Conservation (phyloP, 495 filamentous ascomycete species). For the Letharia columbiana region DNA sequence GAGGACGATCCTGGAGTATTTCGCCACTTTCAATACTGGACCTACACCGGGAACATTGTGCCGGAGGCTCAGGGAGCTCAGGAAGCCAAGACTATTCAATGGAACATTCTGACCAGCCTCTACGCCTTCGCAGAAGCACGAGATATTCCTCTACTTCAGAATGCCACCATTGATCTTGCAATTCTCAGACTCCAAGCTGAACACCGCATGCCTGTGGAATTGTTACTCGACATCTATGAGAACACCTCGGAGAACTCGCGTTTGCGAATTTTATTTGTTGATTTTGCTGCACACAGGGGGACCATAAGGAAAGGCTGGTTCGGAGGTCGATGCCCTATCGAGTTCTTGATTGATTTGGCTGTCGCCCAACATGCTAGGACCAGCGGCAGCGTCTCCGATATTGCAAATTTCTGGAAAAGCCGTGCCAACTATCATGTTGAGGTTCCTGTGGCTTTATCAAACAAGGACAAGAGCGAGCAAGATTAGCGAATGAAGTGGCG, state of each 20-base stretch:
- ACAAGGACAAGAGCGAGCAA: not conserved
- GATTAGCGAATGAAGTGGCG: not conserved
- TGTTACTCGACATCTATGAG: not conserved
- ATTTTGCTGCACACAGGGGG: not conserved
- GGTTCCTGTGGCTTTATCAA: not conserved
- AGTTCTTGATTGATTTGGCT: no score
- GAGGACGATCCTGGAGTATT: slow-evolving; percentile 16
- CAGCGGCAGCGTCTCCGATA: no score
- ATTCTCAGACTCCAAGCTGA: no score
- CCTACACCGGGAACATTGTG: slow-evolving; percentile 3
- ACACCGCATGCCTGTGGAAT: not conserved
- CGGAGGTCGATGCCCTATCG: no score
- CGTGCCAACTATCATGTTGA: not conserved
- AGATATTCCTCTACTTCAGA: not conserved
- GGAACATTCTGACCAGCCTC: not conserved
- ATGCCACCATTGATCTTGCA: not conserved
- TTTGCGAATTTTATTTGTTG: not conserved
- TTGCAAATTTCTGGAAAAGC: not conserved
- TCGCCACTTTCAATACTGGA: slow-evolving; percentile 16
- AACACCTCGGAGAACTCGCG: not conserved
- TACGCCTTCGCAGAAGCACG: slow-evolving; percentile 1
- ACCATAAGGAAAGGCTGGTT: no score
- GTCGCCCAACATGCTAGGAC: no score
- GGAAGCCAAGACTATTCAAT: not conserved
- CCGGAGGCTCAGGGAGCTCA: not conserved